A percentile compares a stretch with the other conserved stretches of the same genome.
These are phyloP conservation scores for Bipolaris cookei DNA, from an alignment of 2,329 filamentous ascomycete species.

Conservation along the genomic window DNA sequence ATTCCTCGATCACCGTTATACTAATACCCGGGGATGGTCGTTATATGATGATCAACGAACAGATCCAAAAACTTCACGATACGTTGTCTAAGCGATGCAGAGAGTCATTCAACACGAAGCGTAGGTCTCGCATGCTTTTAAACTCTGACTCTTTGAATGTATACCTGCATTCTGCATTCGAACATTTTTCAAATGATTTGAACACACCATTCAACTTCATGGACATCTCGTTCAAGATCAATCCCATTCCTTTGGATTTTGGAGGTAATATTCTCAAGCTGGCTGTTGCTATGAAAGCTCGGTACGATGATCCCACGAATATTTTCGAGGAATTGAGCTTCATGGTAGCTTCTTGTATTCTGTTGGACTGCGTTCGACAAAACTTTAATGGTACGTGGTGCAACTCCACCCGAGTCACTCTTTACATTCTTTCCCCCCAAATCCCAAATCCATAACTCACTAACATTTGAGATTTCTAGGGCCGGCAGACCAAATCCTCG, in stretches of 20 bases:
- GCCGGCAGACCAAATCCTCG: no score
- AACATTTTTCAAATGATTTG: slow-evolving; percentile 56
- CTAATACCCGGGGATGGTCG: no score
- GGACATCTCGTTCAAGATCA: slow-evolving; percentile 53
- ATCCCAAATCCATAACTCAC: no score
- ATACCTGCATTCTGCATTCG: slow-evolving; percentile 58
- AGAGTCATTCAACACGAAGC: background rate
- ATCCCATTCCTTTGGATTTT: slow-evolving; percentile 57
- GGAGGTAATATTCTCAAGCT: slow-evolving; percentile 59
- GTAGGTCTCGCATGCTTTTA: slow-evolving; percentile 55
- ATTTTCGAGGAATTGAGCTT: slow-evolving; percentile 56
- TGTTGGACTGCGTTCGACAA: slow-evolving; percentile 55
- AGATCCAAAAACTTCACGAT: slow-evolving; percentile 1
- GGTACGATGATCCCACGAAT: background rate
- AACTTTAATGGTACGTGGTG: slow-evolving; percentile 3
- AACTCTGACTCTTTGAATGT: slow-evolving; percentile 55
- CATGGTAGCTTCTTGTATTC: slow-evolving; percentile 60
- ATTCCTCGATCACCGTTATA: no score
- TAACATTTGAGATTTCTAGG: slow-evolving; percentile 21
- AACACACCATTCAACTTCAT: slow-evolving; percentile 61
- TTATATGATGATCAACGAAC: no score
- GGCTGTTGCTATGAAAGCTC: slow-evolving; percentile 48
- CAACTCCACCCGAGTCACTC: no score
- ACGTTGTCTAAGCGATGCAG: background rate
- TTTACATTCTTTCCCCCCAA: no score